Evolutionary conservation across 495 filamentous ascomycete species (phyloP).

Genomic region (Trichoderma gamsii): DNA sequence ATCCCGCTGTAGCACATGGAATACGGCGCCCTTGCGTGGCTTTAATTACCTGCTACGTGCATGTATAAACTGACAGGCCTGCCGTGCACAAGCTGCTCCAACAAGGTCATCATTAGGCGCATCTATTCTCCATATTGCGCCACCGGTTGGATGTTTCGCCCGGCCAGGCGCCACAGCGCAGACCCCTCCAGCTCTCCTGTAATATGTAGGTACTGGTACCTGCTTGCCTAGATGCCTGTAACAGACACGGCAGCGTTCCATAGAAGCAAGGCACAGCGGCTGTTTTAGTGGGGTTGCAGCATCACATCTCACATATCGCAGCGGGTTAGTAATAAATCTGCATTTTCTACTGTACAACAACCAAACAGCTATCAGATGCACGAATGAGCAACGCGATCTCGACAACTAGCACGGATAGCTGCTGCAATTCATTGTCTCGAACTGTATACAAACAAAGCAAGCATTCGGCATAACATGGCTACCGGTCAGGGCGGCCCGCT

Average conservation of each 20-base stretch:
- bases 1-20: not conserved
- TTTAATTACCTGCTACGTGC: not conserved
- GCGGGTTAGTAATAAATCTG: not conserved
- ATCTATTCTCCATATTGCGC: not conserved
- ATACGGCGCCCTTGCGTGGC: not conserved
- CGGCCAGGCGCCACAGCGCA: not conserved
- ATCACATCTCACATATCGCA: not conserved
- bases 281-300: constrained; percentile 4
- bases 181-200: constrained; percentile 12
- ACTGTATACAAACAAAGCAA: not conserved
- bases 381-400: not conserved
- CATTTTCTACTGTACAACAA: not conserved
- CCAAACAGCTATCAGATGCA: not conserved
- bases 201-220: not conserved
- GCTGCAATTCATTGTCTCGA: not conserved
- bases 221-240: not conserved
- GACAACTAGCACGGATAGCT: not conserved
- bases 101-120: not conserved
- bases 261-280: constrained; percentile 11
- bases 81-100: not conserved
- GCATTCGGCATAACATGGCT: not conserved
- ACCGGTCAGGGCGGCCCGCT: constrained; percentile 20
- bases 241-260: not conserved
- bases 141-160: not conserved
- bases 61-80: not conserved